Conservation (phyloP, 176 grass and related monocot species). For the Oropetium thomaeum region DNA sequence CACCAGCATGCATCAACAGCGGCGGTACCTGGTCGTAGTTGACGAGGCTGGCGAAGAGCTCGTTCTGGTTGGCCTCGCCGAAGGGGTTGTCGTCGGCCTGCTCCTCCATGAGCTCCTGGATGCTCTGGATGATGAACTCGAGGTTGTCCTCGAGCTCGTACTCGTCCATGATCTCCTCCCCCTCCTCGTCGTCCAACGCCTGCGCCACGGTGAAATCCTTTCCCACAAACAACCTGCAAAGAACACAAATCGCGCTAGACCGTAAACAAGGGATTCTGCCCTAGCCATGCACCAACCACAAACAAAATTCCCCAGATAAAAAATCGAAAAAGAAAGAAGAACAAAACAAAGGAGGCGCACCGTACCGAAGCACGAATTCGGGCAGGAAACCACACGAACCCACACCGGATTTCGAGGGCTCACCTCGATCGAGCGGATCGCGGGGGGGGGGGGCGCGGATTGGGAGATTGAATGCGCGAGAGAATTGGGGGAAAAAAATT, state of each 20-base stretch:
- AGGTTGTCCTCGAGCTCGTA: slow-evolving; percentile 56
- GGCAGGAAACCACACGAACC: not conserved
- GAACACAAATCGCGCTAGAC: not conserved
- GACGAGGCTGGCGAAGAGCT: slow-evolving; percentile 45
- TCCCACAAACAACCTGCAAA: not conserved
- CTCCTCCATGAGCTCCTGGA: slow-evolving; percentile 53
- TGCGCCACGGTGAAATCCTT: not conserved
- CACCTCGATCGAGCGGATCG: slow-evolving; percentile 23
- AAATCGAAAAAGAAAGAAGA: not conserved
- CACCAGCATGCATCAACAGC: not conserved
- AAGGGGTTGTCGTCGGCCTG: slow-evolving; percentile 39
- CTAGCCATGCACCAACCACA: not conserved
- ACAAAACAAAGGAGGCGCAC: not conserved
- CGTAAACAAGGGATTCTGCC: not conserved
- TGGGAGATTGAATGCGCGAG: not conserved
- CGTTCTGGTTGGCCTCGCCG: slow-evolving; percentile 43
- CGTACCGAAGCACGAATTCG: not conserved
- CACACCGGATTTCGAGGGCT: not conserved
- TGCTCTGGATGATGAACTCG: slow-evolving; percentile 52
- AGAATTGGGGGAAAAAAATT: slow-evolving; percentile 2
- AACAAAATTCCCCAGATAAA: not conserved
- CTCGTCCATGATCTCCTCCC: slow-evolving; percentile 32
- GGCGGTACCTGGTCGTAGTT: slow-evolving; percentile 35
- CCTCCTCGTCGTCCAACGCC: not conserved
- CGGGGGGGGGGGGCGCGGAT: not conserved